phyloP scores from a whole-genome alignment of 179 eudicot species.

The Vitellaria paradoxa region DNA sequence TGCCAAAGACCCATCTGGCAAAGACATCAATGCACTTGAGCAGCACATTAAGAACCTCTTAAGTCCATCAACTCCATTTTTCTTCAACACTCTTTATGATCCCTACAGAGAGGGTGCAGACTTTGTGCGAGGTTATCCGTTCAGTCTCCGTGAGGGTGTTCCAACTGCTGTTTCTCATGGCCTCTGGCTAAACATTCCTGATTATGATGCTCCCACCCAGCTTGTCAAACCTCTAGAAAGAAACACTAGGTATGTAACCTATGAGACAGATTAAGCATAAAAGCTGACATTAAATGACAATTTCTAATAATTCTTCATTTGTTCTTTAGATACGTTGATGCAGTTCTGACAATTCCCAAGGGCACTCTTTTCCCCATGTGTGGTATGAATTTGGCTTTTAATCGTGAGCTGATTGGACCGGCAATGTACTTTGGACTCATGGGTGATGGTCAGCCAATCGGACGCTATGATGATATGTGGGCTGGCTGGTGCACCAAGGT shows the following conservation, averaged over 20 bases:
- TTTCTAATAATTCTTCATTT: too few relatives aligned
- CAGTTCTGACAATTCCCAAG: constrained; percentile 31
- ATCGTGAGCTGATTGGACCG: constrained; percentile 28
- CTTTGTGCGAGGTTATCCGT: constrained; percentile 34
- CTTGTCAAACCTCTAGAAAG: constrained; percentile 31
- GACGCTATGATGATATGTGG: constrained; percentile 33
- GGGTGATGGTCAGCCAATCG: constrained; percentile 32
- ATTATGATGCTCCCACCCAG: constrained; percentile 27
- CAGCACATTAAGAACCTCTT: constrained; percentile 33
- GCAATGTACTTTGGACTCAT: constrained; percentile 34
- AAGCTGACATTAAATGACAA: neutral
- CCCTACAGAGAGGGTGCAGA: constrained; percentile 31
- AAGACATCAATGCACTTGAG: constrained; percentile 30
- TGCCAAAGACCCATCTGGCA: constrained; percentile 31
- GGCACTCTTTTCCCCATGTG: constrained; percentile 33
- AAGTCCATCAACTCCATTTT: constrained; percentile 30
- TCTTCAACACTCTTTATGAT: constrained; percentile 30
- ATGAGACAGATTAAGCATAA: neutral
- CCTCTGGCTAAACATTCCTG: constrained; percentile 29
- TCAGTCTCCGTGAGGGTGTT: constrained; percentile 31
- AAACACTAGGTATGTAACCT: constrained; percentile 17
- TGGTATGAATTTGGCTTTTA: constrained; percentile 28
- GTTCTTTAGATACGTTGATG: constrained; percentile 19
- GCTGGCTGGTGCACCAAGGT: constrained; percentile 33
- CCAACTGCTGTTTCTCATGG: constrained; percentile 28